These are phyloP conservation scores for Persicaria tinctoria DNA, from an alignment of 148 eudicot species.

Conservation along the genomic window DNA sequence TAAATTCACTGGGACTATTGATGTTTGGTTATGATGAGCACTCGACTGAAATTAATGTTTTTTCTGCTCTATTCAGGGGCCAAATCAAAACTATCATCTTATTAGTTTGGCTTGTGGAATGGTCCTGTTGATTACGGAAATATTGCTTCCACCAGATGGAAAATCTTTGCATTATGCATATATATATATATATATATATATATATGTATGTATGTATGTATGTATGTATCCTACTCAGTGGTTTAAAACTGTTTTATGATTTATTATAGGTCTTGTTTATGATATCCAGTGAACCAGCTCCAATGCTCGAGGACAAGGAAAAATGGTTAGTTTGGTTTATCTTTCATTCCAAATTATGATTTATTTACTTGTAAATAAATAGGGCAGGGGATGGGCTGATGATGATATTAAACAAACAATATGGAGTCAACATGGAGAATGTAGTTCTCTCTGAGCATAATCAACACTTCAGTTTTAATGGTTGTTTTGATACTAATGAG, in stretches of 20 bases:
- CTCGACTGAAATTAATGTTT: background rate
- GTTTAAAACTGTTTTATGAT: background rate
- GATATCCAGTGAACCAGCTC: slow-evolving; percentile 98
- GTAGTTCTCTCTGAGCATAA: slow-evolving; percentile 1
- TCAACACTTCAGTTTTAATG: background rate
- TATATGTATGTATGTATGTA: background rate
- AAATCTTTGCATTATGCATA: background rate
- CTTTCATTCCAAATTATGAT: background rate
- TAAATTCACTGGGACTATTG: background rate
- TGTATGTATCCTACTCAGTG: background rate
- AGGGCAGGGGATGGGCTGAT: background rate
- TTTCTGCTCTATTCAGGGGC: background rate
- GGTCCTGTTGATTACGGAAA: background rate
- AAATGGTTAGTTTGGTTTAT: slow-evolving; percentile 56
- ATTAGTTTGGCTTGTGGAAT: background rate
- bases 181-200: background rate
- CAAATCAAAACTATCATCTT: background rate
- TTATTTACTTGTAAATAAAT: background rate
- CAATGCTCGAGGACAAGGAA: slow-evolving; percentile 99
- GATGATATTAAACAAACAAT: background rate
- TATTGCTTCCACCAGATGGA: background rate
- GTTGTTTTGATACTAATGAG: background rate
- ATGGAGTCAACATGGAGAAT: background rate
- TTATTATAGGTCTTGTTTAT: slow-evolving; percentile 75
- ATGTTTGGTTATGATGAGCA: slow-evolving; percentile 7